Base-by-base conservation (phyloP, 2,329 filamentous ascomycete species). In the Scedosporium apiospermum region DNA sequence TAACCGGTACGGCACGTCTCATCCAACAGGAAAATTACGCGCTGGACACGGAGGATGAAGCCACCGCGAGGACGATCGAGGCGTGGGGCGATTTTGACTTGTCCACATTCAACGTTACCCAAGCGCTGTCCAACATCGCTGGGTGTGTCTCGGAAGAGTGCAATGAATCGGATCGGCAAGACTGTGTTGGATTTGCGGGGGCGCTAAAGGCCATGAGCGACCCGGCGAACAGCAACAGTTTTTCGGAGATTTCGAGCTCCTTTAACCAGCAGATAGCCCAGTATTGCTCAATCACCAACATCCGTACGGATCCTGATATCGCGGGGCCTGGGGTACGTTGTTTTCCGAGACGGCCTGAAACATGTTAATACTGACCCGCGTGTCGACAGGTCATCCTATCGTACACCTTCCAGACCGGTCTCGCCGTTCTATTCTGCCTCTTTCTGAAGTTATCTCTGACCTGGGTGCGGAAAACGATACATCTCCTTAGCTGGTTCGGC, bases 271-370 rank as follows among this genome's bases (percentile, higher is more conserved):
- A 58, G n/a, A 38, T 42, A 42, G 38, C 9, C 38, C 16, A 38
- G 27, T 58, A 58, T 23, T 58, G 57, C 34, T 42, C 30, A 6
- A 26, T 21, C 26, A 58, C 57, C n/a, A 12, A 58, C 14, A 18
- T 58, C 57, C 57, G 30, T 3, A 58, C 38, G 57, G 57, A 58
- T 6, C 6, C 27, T 14, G 57, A 58, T 42, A 58, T 58, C 6
- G 57, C 57, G n/a, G 57, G 57, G 12, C 57, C 57, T 41, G 57
- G 57, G 34, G 57, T 58, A 58, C n/a, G 57, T 42, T n/a, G 7
- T 21, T 58, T 42, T 58, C 27, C 14, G 3, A 30, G 23, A 30
- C 44, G 14, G 21, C 3, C 26, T 30, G 27, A 30, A 5, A 30
- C 27, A 30, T 38, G 10, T n/a, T 2, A 26, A 26, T 16, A 57